Evolutionary conservation across 2,329 filamentous ascomycete genomes (phyloP).

Genomic region (Fusarium staphyleae): DNA sequence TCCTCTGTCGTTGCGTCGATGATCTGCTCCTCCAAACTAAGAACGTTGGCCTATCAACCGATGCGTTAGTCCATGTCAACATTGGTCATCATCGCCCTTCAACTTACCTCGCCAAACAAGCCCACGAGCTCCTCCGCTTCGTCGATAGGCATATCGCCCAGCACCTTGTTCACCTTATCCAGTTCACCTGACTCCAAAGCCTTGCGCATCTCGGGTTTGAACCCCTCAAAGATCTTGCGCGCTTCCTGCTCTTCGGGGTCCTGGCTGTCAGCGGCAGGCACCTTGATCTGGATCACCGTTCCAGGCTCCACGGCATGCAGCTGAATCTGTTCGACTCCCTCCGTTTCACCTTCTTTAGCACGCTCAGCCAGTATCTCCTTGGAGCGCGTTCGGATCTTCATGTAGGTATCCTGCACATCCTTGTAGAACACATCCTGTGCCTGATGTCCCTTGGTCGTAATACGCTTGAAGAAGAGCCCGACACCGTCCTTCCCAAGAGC

Average conservation of each 20-base stretch:
- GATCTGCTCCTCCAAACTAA: constrained; percentile 90
- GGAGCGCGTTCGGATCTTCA: constrained; percentile 78
- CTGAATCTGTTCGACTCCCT: constrained; percentile 94
- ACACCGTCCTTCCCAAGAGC: constrained; percentile 89
- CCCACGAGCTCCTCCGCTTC: constrained; percentile 87
- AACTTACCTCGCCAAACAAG: constrained; percentile 72
- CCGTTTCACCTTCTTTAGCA: constrained; percentile 59
- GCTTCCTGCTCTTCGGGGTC: constrained; percentile 70
- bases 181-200: constrained; percentile 89
- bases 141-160: constrained; percentile 87
- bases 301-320: constrained; percentile 94
- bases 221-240: constrained; percentile 81
- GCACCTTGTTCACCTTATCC: constrained; percentile 65
- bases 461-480: constrained; percentile 92
- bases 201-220: constrained; percentile 79
- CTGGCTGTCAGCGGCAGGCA: constrained; percentile 73
- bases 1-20: constrained; percentile 94
- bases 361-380: constrained; percentile 70
- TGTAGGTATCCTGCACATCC: constrained; percentile 89
- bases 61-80: constrained; percentile 30
- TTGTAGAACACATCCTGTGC: constrained; percentile 90
- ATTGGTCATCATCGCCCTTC: background rate
- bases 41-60: constrained; percentile 71
- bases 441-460: constrained; percentile 88
- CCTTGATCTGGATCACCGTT: constrained; percentile 87